A percentile compares a stretch with the other conserved stretches of the same genome.
These are phyloP conservation scores for Vaccinium macrocarpon DNA, from an alignment of 148 eudicot species.

Conservation along the genomic window DNA sequence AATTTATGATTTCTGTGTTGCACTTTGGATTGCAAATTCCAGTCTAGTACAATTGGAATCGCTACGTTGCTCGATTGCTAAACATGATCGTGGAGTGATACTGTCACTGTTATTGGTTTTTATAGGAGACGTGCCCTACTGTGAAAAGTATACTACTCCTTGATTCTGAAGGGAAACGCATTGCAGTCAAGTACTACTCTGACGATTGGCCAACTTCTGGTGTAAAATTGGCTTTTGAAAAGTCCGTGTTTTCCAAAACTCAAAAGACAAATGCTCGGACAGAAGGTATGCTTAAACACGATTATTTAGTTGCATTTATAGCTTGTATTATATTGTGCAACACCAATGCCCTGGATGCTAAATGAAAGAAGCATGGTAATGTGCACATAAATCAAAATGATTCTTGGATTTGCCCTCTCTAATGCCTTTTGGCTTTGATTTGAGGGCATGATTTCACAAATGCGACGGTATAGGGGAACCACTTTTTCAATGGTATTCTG, in stretches of 20 bases:
- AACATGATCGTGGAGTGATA: not conserved
- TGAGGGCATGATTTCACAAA: too few relatives aligned
- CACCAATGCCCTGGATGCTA: too few relatives aligned
- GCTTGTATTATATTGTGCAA: not conserved
- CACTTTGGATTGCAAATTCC: not conserved
- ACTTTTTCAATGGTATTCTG: too few relatives aligned
- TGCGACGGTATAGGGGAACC: too few relatives aligned
- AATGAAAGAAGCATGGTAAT: too few relatives aligned
- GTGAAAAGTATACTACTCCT: constrained; percentile 37
- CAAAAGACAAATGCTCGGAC: constrained; percentile 39
- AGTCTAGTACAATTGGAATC: not conserved
- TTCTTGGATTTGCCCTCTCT: too few relatives aligned
- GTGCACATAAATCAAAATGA: too few relatives aligned
- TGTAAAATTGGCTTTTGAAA: constrained; percentile 41
- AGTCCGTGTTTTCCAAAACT: constrained; percentile 33
- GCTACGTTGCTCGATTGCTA: not conserved
- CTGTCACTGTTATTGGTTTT: not conserved
- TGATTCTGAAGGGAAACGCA: constrained; percentile 45
- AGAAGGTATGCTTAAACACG: constrained; percentile 28
- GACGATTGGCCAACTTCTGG: constrained; percentile 47
- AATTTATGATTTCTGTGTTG: not conserved
- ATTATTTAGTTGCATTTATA: not conserved
- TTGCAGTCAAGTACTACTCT: constrained; percentile 42
- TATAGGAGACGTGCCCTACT: constrained; percentile 38
- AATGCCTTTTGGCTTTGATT: too few relatives aligned